These are phyloP conservation scores for Akanthomyces uredinophilus DNA, from an alignment of 2,329 filamentous ascomycete species.

Conservation along the genomic window DNA sequence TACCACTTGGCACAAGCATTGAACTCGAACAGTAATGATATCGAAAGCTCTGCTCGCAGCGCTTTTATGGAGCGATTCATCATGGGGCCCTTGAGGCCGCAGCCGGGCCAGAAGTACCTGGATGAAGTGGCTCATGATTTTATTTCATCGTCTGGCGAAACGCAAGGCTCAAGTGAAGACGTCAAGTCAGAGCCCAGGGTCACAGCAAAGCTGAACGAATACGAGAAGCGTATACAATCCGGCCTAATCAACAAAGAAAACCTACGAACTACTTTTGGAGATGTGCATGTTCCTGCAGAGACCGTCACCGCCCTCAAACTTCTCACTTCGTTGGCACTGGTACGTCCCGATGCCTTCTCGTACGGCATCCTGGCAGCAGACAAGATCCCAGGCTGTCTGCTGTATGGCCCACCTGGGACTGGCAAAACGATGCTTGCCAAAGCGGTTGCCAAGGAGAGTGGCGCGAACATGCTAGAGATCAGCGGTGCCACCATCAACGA, in stretches of 20 bases:
- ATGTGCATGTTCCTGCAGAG: slow-evolving; percentile 76
- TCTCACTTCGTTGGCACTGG: slow-evolving; percentile 79
- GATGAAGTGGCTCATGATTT: slow-evolving; percentile 25
- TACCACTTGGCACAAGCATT: slow-evolving; percentile 34
- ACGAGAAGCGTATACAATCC: slow-evolving; percentile 77
- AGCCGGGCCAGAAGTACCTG: slow-evolving; percentile 26
- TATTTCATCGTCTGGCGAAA: slow-evolving; percentile 21
- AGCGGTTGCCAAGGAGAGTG: slow-evolving; percentile 63
- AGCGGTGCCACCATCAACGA: slow-evolving; percentile 89
- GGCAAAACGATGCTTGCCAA: slow-evolving; percentile 68
- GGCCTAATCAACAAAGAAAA: slow-evolving; percentile 78
- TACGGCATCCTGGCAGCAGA: slow-evolving; percentile 91
- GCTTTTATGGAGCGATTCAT: slow-evolving; percentile 28
- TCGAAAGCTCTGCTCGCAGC: slow-evolving; percentile 19
- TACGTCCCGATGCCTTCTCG: slow-evolving; percentile 88
- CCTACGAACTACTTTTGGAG: slow-evolving; percentile 80
- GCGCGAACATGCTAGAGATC: slow-evolving; percentile 75
- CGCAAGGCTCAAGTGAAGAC: slow-evolving; percentile 26
- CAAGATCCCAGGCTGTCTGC: slow-evolving; percentile 80
- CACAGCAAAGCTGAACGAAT: slow-evolving; percentile 55
- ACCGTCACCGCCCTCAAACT: slow-evolving; percentile 85
- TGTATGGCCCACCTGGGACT: slow-evolving; percentile 84
- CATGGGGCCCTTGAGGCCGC: slow-evolving; percentile 29
- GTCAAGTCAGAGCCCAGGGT: slow-evolving; percentile 23
- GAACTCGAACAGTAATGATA: slow-evolving; percentile 22